phyloP scores from a whole-genome alignment of 1,284 basidiomycete species.

The Lentinus polychrous region DNA sequence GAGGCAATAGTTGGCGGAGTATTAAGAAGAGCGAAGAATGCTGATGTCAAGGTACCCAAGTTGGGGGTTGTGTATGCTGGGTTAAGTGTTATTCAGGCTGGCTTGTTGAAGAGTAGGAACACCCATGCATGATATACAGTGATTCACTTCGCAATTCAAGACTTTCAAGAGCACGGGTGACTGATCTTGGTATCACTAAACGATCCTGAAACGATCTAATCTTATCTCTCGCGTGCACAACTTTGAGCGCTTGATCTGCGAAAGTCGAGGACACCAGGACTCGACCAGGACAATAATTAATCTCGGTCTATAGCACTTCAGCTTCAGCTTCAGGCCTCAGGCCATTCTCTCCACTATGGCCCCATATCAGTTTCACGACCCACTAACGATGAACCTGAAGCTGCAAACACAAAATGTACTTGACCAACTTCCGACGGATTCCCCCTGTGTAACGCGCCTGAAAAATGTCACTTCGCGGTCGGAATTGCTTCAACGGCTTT shows the following conservation, averaged over 20 bases:
- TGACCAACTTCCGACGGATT: conserved; percentile 32
- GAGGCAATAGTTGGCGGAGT: conserved; percentile 61
- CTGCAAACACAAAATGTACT: conserved; percentile 42
- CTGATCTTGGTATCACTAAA: not conserved
- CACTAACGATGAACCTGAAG: conserved; percentile 45
- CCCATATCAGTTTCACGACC: conserved; percentile 23
- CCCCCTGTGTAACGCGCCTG: conserved; percentile 29
- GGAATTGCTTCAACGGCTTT: conserved; percentile 38
- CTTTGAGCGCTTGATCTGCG: too few relatives aligned
- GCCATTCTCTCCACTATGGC: not conserved
- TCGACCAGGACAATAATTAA: too few relatives aligned
- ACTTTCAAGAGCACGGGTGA: not conserved
- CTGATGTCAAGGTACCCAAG: conserved; percentile 27
- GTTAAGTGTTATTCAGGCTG: conserved; percentile 19
- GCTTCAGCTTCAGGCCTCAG: not conserved
- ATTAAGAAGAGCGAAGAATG: conserved; percentile 42
- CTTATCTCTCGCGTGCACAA: too few relatives aligned
- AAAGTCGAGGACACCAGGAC: too few relatives aligned
- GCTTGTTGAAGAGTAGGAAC: conserved; percentile 11
- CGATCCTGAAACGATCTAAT: too few relatives aligned
- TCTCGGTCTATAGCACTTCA: too few relatives aligned
- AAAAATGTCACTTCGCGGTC: conserved; percentile 29
- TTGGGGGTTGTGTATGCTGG: conserved; percentile 20
- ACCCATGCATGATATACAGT: not conserved
- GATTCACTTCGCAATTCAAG: not conserved